Base-by-base conservation (phyloP, 2,329 filamentous ascomycete species). In the Apiospora saccharicola region DNA sequence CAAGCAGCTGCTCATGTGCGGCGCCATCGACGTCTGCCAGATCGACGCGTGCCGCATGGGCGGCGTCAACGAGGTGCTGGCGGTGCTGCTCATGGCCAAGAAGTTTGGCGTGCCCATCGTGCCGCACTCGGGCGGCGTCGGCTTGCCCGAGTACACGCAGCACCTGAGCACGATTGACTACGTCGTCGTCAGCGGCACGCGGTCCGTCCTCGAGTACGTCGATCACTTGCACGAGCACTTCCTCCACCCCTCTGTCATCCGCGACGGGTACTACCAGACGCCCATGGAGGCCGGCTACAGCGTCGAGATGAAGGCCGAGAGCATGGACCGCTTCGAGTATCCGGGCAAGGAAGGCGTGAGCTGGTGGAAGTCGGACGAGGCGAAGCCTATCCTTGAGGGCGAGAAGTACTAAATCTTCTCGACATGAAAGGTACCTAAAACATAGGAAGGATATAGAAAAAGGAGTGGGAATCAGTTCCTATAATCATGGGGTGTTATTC, bases 161-260 rank as follows among this genome's bases (percentile, higher is more conserved):
- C 95, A 98, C 83, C 84, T 98, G 74, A 94, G 91, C 83, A 97
- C 94, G 19, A 96, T 98, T 76, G 95, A 98, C 83, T 98, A 98
- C 78, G 93, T 98, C 4, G 92, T 92, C 64, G 94, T 98, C 1
- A 92, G 88, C 74, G 95, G 93, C 24, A 93, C 95, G 87, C 89
- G 91, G 80, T 94, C 91, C 34, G 90, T 98, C 67, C 85, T 98
- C 72, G 95, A 98, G 86, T 98, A 95, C 82, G 94, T 98, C 34
- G 95, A 98, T 81, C 94, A 97, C 83, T 84, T 98, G 79, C 95
- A 98, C 83, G 95, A 98, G 88, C 95, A 98, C 84, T 98, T 98
- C 82, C 85, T 94, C 79, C 89, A 97, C 82, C 95, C 95, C 0
- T 89, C 91, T 2, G 88, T 92, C 72, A 94, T 98, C 78, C 90